phyloP scores from a whole-genome alignment of 371 early-diverging fungal species.

The Syncephalis plumigaleata region DNA sequence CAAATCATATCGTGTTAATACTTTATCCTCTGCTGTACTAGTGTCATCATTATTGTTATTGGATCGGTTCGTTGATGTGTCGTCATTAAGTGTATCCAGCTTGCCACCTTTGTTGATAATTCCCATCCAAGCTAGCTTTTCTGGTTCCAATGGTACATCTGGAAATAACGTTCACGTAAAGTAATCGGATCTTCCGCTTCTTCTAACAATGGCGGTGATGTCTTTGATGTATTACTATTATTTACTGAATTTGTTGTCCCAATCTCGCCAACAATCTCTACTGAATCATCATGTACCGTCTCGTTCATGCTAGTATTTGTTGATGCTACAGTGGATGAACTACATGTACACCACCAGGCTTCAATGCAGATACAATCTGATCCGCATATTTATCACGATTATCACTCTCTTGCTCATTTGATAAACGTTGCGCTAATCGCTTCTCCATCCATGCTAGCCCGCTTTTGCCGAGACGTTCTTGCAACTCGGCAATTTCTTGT shows the following conservation, averaged over 20 bases:
- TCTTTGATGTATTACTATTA: too few species aligned
- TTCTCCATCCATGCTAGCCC: conserved; percentile 30
- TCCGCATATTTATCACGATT: conserved; percentile 9
- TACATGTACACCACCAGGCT: conserved; percentile 4
- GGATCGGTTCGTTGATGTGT: conserved; percentile 12
- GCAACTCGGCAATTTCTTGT: conserved; percentile 18
- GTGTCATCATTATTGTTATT: conserved; percentile 14
- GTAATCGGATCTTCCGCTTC: conserved; percentile 24
- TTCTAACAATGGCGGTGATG: conserved; percentile 9
- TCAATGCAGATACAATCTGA: conserved; percentile 10
- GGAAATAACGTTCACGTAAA: conserved; percentile 29
- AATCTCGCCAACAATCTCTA: too few species aligned
- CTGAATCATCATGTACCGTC: too few species aligned
- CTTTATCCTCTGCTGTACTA: conserved; percentile 9
- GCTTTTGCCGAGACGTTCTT: conserved; percentile 32
- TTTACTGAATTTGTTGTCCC: too few species aligned
- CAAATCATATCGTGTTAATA: conserved; percentile 54
- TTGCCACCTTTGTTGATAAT: conserved; percentile 9
- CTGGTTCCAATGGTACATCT: conserved; percentile 32
- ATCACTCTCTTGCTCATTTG: conserved; percentile 8
- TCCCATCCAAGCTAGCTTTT: conserved; percentile 54
- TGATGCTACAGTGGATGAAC: too few species aligned
- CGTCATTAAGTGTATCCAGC: conserved; percentile 1
- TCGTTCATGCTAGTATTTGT: too few species aligned
- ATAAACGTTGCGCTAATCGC: conserved; percentile 7